Evolutionary conservation across 495 filamentous ascomycete genomes (phyloP).

Genomic region (Penicillium bovifimosum): DNA sequence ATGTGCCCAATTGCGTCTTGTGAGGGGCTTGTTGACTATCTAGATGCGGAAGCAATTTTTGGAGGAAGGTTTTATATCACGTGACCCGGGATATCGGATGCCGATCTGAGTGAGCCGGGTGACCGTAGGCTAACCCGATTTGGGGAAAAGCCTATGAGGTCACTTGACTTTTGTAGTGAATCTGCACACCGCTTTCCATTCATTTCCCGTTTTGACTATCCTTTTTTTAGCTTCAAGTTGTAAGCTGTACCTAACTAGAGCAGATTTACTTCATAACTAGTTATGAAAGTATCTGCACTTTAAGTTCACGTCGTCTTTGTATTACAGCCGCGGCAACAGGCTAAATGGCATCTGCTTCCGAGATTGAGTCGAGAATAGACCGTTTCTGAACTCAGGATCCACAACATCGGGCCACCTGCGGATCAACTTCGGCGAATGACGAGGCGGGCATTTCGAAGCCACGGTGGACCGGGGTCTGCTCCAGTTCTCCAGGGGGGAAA

Average conservation of each 20-base stretch:
- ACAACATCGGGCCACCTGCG: slow-evolving; percentile 1
- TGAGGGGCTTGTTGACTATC: slow-evolving; percentile 1
- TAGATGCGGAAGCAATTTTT: slow-evolving; percentile 13
- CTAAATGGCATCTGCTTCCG: background rate
- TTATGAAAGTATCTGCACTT: too few relatives aligned
- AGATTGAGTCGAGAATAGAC: slow-evolving; percentile 2
- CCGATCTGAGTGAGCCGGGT: background rate
- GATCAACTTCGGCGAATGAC: slow-evolving; percentile 17
- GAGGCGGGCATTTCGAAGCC: slow-evolving; percentile 22
- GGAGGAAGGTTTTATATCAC: slow-evolving; percentile 7
- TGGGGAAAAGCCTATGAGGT: background rate
- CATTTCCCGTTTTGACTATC: background rate
- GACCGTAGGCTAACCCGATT: too few relatives aligned
- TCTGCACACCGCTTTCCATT: background rate
- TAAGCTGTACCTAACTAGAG: too few relatives aligned
- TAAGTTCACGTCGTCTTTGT: background rate
- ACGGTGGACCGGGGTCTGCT: slow-evolving; percentile 13
- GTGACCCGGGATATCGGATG: slow-evolving; percentile 3
- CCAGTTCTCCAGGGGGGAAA: slow-evolving; percentile 13
- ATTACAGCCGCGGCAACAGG: background rate
- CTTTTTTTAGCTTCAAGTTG: too few relatives aligned
- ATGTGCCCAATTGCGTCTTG: background rate
- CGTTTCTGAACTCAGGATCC: slow-evolving; percentile 6
- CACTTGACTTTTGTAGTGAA: background rate
- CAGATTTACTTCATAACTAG: too few relatives aligned